Evolutionary conservation across 352 stramenopile genomes (phyloP), one percentile per base, ranked within the genome.

Genomic region (Nothophytophthora sp.): DNA sequence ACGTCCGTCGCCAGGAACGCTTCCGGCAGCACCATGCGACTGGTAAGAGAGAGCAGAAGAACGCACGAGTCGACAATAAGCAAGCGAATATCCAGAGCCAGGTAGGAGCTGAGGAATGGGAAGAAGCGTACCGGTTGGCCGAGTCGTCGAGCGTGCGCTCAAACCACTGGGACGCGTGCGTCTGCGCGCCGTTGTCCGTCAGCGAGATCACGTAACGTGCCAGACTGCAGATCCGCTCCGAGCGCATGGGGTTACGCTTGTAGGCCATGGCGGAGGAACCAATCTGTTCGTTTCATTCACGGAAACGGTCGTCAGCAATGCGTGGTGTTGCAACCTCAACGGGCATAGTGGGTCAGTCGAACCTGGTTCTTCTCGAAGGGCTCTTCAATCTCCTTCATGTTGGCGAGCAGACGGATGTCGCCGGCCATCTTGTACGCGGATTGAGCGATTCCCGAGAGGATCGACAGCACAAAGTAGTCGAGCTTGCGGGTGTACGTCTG

Each of bases 401-500:
- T 99, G 19, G 97, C 96, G 25, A 99, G 83, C 13, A 99, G 83
- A 63, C 97, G 96, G 51, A 99, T 98, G 76, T 99, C 97, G 30
- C 95, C 80, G 38, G 96, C 98, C 97, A 99, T 99, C 80, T 99
- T 99, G 79, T 99, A 99, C 12, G 96, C 95, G 20, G 85, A 98
- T 80, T 99, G 96, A 15, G 96, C 92, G 43, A 99, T 98, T 24
- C 96, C 96, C 47, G 90, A 98, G 6, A 99, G 77, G 23, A 98
- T 83, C 34, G 88, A 96, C 35, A 99, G 75, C 40, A 99, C 86
- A 63, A 95, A 95, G 74, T 98, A 99, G 74, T 99, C 97, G 61
- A 99, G 97, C 74, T 99, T 99, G 50, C 97, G 92, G 42, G 92
- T 98, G 82, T 99, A 99, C 18, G 97, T 99, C 80, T 99, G 97